A percentile compares a stretch with the other conserved stretches of the same genome.
These are phyloP conservation scores for Colletotrichum godetiae DNA, from an alignment of 2,329 filamentous ascomycete genomes.

Conservation along the genomic window DNA sequence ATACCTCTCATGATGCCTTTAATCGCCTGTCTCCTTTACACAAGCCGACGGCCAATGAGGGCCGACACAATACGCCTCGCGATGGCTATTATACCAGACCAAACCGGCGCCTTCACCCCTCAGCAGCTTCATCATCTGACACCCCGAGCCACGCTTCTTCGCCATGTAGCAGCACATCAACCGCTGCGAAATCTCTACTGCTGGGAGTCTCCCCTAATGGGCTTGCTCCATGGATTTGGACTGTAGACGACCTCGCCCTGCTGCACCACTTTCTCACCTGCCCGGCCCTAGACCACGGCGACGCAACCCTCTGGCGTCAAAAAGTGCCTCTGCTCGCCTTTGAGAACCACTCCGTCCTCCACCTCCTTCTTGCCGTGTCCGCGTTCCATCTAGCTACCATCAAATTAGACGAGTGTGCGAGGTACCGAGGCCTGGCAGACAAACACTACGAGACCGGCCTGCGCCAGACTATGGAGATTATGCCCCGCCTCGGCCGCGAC, in stretches of 20 bases:
- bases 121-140: too few species aligned
- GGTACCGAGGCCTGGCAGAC: slow-evolving; percentile 27
- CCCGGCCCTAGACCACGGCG: neutral
- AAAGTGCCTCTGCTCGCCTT: slow-evolving; percentile 33
- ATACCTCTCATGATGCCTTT: neutral
- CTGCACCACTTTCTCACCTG: slow-evolving; percentile 30
- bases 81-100: too few species aligned
- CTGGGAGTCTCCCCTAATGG: neutral
- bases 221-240: slow-evolving; percentile 13
- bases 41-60: neutral
- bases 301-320: slow-evolving; percentile 23
- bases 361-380: slow-evolving; percentile 29
- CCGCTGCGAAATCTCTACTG: neutral
- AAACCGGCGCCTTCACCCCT: too few species aligned
- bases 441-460: slow-evolving; percentile 24
- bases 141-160: neutral
- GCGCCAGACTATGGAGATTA: slow-evolving; percentile 24
- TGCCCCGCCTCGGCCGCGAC: slow-evolving; percentile 21
- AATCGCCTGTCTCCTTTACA: neutral
- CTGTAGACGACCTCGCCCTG: slow-evolving; percentile 23
- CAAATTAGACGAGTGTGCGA: neutral
- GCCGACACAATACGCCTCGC: too few species aligned
- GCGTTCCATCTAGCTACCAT: slow-evolving; percentile 9
- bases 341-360: slow-evolving; percentile 22
- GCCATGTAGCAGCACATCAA: neutral